Evolutionary conservation across 306 rosid species (phyloP).

Genomic region (Castanea crenata): DNA sequence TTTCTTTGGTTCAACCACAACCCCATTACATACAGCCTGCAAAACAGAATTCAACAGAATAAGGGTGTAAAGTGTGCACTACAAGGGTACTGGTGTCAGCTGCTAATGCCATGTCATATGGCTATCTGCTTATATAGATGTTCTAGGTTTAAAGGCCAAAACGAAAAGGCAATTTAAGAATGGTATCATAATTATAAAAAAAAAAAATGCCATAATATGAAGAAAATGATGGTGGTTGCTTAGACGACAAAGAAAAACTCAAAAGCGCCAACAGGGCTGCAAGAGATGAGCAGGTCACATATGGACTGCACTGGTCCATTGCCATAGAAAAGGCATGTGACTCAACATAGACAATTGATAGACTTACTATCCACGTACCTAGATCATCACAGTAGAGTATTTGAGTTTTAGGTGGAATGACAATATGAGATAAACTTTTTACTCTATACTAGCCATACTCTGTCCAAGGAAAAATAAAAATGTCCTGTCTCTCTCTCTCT

Average conservation of each 20-base stretch:
- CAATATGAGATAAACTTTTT: background rate
- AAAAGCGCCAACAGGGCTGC: background rate
- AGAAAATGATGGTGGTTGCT: background rate
- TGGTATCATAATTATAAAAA: background rate
- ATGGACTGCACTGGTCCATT: background rate
- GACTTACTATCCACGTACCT: background rate
- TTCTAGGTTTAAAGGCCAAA: background rate
- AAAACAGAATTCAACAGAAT: conserved; percentile 9
- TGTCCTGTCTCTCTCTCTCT: too few species aligned
- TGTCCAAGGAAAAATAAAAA: too few species aligned
- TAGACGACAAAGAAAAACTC: background rate
- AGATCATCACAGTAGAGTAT: background rate
- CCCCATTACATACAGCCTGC: conserved; percentile 71
- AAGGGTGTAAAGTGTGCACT: background rate
- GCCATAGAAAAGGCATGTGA: background rate
- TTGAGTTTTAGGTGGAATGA: background rate
- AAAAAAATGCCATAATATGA: background rate
- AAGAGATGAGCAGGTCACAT: background rate
- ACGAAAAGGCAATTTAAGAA: background rate
- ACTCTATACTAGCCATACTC: background rate
- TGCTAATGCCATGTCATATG: background rate
- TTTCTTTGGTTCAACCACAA: conserved; percentile 68
- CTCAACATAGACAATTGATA: background rate
- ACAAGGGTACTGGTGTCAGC: background rate
- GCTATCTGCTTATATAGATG: background rate